Percentiles rank a stretch among this genome's conserved stretches.
These are phyloP conservation scores for Trypanosomatidae sp. DNA, from an alignment of 208 protist genomes.

Conservation along the genomic window DNA sequence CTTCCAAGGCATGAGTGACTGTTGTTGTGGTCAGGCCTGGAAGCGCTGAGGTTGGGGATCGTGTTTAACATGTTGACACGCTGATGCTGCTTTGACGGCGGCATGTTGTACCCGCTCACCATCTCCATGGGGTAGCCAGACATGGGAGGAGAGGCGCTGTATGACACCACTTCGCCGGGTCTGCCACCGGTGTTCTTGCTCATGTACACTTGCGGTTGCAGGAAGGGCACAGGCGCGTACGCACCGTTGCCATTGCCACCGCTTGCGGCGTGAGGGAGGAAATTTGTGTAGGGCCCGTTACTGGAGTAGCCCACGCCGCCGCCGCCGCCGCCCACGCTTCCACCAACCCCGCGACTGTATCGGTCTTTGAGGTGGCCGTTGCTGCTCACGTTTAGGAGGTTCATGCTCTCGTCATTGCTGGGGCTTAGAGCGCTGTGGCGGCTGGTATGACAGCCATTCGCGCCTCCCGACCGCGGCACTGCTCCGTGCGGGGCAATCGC, in stretches of 20 bases:
- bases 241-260: not conserved
- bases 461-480: too few species aligned
- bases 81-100: slow-evolving; percentile 3
- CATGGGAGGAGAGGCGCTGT: not conserved
- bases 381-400: not conserved
- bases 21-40: not conserved
- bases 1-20: not conserved
- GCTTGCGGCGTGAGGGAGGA: not conserved
- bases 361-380: not conserved
- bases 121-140: slow-evolving; percentile 2
- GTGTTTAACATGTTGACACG: not conserved
- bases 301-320: not conserved
- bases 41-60: not conserved
- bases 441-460: not conserved
- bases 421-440: not conserved
- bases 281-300: not conserved
- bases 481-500: too few species aligned
- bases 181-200: not conserved
- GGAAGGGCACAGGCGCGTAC: slow-evolving; percentile 1
- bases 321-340: not conserved
- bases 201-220: not conserved
- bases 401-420: not conserved
- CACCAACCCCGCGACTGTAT: not conserved
- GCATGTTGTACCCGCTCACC: not conserved
- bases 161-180: not conserved